Conservation (phyloP, 2,329 filamentous ascomycete species). For the Podosphaera aphanis region DNA sequence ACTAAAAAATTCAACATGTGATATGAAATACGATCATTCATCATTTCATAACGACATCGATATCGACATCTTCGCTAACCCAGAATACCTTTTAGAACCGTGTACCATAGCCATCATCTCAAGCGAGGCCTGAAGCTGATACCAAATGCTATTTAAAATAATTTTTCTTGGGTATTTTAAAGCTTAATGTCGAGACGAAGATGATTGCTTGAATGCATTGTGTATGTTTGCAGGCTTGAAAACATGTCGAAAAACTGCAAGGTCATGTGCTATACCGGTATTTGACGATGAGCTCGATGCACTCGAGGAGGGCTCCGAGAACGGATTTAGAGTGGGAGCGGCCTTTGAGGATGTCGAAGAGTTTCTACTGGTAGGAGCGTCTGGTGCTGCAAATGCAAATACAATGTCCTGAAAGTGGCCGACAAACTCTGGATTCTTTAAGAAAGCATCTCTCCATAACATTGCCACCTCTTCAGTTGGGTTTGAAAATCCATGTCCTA, state of each 20-base stretch:
- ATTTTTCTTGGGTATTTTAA: neutral
- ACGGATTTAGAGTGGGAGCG: conserved; percentile 4
- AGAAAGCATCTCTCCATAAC: conserved; percentile 40
- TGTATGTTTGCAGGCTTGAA: conserved; percentile 24
- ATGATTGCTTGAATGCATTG: conserved; percentile 7
- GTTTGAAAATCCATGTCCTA: conserved; percentile 40
- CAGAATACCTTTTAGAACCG: neutral
- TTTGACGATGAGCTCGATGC: conserved; percentile 13
- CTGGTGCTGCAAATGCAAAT: conserved; percentile 38
- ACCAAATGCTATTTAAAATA: neutral
- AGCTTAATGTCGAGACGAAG: neutral
- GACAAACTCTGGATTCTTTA: conserved; percentile 37
- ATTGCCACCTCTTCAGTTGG: conserved; percentile 40
- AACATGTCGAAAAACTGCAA: conserved; percentile 28
- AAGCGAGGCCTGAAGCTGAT: neutral
- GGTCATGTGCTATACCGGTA: conserved; percentile 19
- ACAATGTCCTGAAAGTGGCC: conserved; percentile 37
- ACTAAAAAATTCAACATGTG: neutral
- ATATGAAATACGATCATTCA: neutral
- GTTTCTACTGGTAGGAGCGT: conserved; percentile 23
- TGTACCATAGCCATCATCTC: neutral
- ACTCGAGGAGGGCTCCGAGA: conserved; percentile 4
- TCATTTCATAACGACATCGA: neutral
- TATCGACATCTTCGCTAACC: neutral
- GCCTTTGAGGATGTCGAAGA: conserved; percentile 16